phyloP scores from a whole-genome alignment of 2,329 filamentous ascomycete species.

The Epichloe gansuensis region DNA sequence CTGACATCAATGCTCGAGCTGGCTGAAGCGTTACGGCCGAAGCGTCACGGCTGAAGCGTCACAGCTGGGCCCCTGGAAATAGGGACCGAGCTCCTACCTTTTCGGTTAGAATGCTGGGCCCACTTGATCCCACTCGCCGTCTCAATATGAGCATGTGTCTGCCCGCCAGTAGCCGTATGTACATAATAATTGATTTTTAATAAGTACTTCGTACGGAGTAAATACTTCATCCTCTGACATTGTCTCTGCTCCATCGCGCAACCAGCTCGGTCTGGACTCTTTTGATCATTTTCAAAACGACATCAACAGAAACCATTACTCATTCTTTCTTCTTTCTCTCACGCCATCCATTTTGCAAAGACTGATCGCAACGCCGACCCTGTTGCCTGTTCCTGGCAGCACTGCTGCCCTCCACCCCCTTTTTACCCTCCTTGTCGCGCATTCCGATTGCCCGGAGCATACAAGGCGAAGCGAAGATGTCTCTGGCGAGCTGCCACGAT shows the following conservation, averaged over 20 bases:
- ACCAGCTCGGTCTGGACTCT: neutral
- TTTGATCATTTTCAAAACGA: neutral
- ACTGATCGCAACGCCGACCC: neutral
- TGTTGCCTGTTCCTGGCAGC: neutral
- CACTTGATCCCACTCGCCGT: neutral
- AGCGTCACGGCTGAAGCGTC: too few species aligned
- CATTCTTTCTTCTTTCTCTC: neutral
- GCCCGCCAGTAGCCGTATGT: neutral
- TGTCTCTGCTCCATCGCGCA: neutral
- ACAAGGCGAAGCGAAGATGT: slow-evolving; percentile 7
- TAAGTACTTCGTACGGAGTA: neutral
- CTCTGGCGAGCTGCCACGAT: slow-evolving; percentile 5
- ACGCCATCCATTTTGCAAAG: neutral
- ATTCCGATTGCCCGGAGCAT: neutral
- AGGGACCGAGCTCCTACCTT: too few species aligned
- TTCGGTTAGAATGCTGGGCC: too few species aligned
- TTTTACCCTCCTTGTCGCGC: neutral
- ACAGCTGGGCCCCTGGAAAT: too few species aligned
- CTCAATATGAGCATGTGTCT: neutral
- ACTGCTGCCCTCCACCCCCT: neutral
- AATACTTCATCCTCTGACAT: neutral
- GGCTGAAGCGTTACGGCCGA: too few species aligned
- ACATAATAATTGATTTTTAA: too few species aligned
- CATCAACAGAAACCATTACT: neutral
- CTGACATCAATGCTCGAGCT: too few species aligned